Evolutionary conservation across 2,329 filamentous ascomycete species (phyloP).

Genomic region (Ophidiomyces ophidiicola): DNA sequence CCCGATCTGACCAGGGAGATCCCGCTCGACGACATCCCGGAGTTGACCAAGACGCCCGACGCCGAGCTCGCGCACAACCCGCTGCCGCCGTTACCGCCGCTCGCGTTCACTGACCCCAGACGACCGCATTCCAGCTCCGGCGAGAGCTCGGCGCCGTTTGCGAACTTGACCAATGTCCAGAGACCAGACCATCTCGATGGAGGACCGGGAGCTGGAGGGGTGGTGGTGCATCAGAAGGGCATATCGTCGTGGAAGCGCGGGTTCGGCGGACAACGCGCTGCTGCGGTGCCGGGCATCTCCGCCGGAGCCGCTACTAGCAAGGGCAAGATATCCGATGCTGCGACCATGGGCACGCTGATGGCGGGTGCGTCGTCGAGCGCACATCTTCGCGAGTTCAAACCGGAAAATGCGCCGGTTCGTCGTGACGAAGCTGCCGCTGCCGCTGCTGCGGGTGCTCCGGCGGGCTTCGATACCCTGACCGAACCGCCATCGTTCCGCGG

Average conservation of each 20-base stretch:
- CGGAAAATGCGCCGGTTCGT: slow-evolving; percentile 15
- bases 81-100: background rate
- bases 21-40: background rate
- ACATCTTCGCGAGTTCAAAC: slow-evolving; percentile 9
- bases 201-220: no score
- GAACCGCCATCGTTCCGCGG: slow-evolving; percentile 14
- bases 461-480: background rate
- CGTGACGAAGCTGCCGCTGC: slow-evolving; percentile 2
- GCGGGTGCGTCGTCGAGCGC: background rate
- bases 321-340: slow-evolving; percentile 17
- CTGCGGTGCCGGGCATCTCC: slow-evolving; percentile 17
- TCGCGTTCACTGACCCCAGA: background rate
- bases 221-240: slow-evolving; percentile 18
- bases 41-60: background rate
- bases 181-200: slow-evolving; percentile 9
- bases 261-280: slow-evolving; percentile 24
- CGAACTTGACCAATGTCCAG: slow-evolving; percentile 1
- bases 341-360: background rate
- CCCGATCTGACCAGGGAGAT: slow-evolving; percentile 8
- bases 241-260: slow-evolving; percentile 28
- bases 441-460: background rate
- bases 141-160: background rate
- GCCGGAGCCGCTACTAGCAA: slow-evolving; percentile 21
- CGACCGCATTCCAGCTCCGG: slow-evolving; percentile 8
- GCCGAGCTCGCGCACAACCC: background rate